These are phyloP conservation scores for Hirschfeldia incana DNA, from an alignment of 345 rosid genomes.

Conservation along the genomic window DNA sequence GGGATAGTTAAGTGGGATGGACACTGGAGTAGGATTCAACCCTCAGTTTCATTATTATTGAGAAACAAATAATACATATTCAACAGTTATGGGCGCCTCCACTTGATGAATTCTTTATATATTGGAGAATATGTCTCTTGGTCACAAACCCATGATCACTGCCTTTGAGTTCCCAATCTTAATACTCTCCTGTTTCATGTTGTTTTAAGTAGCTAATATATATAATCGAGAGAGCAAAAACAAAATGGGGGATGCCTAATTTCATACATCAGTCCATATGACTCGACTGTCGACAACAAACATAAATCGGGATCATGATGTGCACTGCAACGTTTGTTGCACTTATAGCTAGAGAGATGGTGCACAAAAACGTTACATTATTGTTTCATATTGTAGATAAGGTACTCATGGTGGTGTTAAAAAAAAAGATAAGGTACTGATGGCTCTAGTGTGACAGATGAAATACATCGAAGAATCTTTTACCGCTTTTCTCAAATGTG, in stretches of 20 bases:
- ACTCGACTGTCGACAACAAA: not conserved
- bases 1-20: slow-evolving; percentile 25
- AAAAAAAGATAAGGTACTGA: slow-evolving; percentile 9
- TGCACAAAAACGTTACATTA: not conserved
- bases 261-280: not conserved
- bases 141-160: slow-evolving; percentile 38
- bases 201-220: not conserved
- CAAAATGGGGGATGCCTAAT: not conserved
- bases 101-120: slow-evolving; percentile 25
- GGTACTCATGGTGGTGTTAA: slow-evolving; percentile 19
- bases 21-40: slow-evolving; percentile 34
- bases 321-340: slow-evolving; percentile 2
- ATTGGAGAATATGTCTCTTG: slow-evolving; percentile 32
- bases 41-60: slow-evolving; percentile 25
- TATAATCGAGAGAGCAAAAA: not conserved
- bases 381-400: slow-evolving; percentile 5
- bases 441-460: slow-evolving; percentile 22
- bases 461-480: slow-evolving; percentile 20
- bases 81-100: slow-evolving; percentile 39
- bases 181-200: slow-evolving; percentile 8
- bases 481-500: slow-evolving; percentile 26
- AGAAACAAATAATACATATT: slow-evolving; percentile 26
- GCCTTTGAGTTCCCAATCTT: slow-evolving; percentile 10
- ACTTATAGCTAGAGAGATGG: not conserved
- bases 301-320: not conserved